Evolutionary conservation across 1,284 basidiomycete species (phyloP), one percentile per base, ranked within the genome.

Genomic region (Macrocystidia cucumis): DNA sequence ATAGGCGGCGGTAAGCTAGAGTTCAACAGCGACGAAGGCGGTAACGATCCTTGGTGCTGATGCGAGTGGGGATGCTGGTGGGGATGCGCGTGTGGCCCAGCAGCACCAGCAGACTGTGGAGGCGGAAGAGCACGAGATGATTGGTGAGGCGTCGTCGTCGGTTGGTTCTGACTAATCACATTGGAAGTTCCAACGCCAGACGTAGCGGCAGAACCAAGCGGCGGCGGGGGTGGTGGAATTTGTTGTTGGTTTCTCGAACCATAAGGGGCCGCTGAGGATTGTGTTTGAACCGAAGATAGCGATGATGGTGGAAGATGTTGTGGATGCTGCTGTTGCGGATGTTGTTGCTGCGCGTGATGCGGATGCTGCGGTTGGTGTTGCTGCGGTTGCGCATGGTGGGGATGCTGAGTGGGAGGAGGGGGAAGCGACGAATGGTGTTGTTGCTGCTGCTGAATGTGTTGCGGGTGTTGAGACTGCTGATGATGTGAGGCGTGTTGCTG

Each of bases 21-120:
- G n/a, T n/a, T n/a, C n/a, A 56, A 56, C 2, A 55, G 44, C 12
- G 53, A 40, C 17, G 32, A 39, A 32, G 45, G 56, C 17, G 14
- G 29, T 12, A 12, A 16, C 3, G 25, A 16, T 27, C n/a, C 25
- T 25, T 49, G 54, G 17, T 45, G 48, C 5, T 43, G 51, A 34
- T 47, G 59, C 23, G 12, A 12, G 12, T 14, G 30, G 29, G 4
- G 12, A n/a, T 37, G 35, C 19, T 13, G 18, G 7, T 17, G 29
- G 9, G 32, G 45, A 8, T 41, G 41, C n/a, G n/a, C n/a, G n/a
- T n/a, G n/a, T n/a, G n/a, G n/a, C n/a, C n/a, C n/a, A n/a, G n/a
- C n/a, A n/a, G n/a, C n/a, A n/a, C n/a, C n/a, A n/a, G n/a, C n/a
- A n/a, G n/a, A n/a, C n/a, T n/a, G n/a, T n/a, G n/a, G n/a, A n/a